A percentile compares a stretch with the other conserved stretches of the same genome.
phyloP scores from a whole-genome alignment of 495 filamentous ascomycete genomes.

The Chaetomium tenue region DNA sequence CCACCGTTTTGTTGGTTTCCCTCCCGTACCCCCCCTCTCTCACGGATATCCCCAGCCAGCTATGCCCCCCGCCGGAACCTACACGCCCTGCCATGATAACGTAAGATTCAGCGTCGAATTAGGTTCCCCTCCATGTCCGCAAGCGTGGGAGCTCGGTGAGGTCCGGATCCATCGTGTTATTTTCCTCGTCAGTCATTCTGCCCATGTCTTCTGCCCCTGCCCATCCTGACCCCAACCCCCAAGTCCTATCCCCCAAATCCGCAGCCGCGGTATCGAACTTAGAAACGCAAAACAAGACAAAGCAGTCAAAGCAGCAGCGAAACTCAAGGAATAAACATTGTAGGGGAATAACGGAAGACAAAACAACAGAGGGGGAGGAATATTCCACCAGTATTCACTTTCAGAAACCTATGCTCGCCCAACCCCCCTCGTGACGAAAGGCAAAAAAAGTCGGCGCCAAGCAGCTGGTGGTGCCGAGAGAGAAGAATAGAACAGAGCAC shows the following conservation, averaged over 20 bases:
- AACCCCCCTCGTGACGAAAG: neutral
- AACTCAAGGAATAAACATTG: neutral
- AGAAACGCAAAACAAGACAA: neutral
- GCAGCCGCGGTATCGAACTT: neutral
- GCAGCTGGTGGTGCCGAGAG: neutral
- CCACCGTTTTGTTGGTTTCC: conserved; percentile 6
- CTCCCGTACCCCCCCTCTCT: neutral
- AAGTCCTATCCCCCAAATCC: neutral
- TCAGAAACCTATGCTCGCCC: neutral
- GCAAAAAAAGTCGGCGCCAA: neutral
- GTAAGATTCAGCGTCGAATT: neutral
- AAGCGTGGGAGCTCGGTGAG: neutral
- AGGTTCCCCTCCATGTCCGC: neutral
- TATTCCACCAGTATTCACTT: neutral
- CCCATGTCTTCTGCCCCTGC: neutral
- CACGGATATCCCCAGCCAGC: neutral
- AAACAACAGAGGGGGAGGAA: neutral
- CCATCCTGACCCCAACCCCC: neutral
- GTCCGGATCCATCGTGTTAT: conserved; percentile 1
- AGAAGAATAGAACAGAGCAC: conserved; percentile 2
- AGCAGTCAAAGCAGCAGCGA: conserved; percentile 1
- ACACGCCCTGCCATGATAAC: conserved; percentile 5
- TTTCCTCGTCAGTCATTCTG: neutral
- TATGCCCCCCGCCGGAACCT: neutral
- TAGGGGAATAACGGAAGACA: conserved; percentile 5